Evolutionary conservation across 2,329 filamentous ascomycete species (phyloP), one percentile per base, ranked within the genome.

Genomic region (Thermomyces lanuginosus): DNA sequence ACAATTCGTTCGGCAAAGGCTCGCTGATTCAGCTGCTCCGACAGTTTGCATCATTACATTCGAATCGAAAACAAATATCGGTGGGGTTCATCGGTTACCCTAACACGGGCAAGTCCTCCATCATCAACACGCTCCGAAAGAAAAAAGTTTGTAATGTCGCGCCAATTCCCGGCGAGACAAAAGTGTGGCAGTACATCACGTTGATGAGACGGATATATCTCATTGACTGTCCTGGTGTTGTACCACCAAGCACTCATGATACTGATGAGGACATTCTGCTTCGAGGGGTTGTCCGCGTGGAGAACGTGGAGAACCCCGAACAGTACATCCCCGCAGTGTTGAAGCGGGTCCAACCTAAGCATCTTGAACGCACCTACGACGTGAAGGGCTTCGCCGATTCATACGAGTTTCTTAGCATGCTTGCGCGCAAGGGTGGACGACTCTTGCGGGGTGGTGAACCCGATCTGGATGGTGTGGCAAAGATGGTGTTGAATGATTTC

Each of bases 131-230:
- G 0, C 61, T 98, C 2, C 70, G 83, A 23, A 86, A 83, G 52
- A 95, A 93, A 63, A 84, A 89, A 51, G 84, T 93, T 21, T 84
- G 84, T 58, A 89, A 67, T 9, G 82, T 92, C 3, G 89, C 89
- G 5, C 89, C 86, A 4, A 92, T 95, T 35, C 86, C 89, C 5
- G 89, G 84, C 8, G 84, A 93, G 61, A 95, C 86, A 17, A 95
- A 93, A 56, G 79, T 93, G 16, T 95, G 89, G 86, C 86, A 93
- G 51, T 93, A 93, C 46, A 82, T 93, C 39, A 92, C 83, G 2
- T 56, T 95, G 33, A 92, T 92, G 79, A 91, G 84, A 59, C 67
- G 82, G 28, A 92, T 92, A 27, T 84, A 86, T 54, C 68, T 98
- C 29, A 95, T 98, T 42, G 89, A 98, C 45, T 95, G 86, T 45